Evolutionary conservation across 1,139 yeast genomes (phyloP).

Genomic region (Pichia sp.): DNA sequence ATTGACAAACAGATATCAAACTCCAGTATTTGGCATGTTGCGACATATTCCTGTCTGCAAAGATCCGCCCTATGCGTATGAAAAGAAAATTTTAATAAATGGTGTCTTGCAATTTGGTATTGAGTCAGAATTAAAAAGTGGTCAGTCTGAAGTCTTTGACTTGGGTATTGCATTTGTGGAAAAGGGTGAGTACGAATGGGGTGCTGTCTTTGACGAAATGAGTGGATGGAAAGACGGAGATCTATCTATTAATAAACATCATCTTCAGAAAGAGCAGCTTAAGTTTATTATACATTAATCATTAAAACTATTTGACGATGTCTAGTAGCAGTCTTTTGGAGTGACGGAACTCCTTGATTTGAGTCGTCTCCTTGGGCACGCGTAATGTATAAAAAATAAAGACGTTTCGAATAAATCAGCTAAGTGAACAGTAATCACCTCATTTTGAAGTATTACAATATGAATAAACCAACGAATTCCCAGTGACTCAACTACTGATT

Average conservation of each 20-base stretch:
- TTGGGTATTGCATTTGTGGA: conserved; percentile 57
- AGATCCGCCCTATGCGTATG: conserved; percentile 32
- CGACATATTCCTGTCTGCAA: conserved; percentile 52
- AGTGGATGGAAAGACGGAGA: conserved; percentile 17
- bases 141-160: conserved; percentile 34
- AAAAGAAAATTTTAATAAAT: conserved; percentile 48
- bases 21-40: conserved; percentile 47
- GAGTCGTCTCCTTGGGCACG: too few relatives aligned
- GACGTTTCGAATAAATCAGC: too few relatives aligned
- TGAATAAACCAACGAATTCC: too few relatives aligned
- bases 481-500: too few relatives aligned
- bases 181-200: conserved; percentile 76
- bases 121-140: conserved; percentile 35
- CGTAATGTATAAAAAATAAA: too few relatives aligned
- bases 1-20: conserved; percentile 38
- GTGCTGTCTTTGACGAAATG: conserved; percentile 53
- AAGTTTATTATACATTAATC: conserved; percentile 19
- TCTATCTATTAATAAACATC: conserved; percentile 21
- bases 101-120: conserved; percentile 59
- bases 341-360: too few relatives aligned
- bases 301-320: too few relatives aligned
- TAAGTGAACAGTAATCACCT: too few relatives aligned
- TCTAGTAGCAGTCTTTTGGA: too few relatives aligned
- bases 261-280: conserved; percentile 26
- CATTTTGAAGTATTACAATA: too few relatives aligned